Percentiles rank a stretch among this genome's conserved stretches.
phyloP scores from a whole-genome alignment of 108 stramenopile species.

The Aurantiochytrium sp. region DNA sequence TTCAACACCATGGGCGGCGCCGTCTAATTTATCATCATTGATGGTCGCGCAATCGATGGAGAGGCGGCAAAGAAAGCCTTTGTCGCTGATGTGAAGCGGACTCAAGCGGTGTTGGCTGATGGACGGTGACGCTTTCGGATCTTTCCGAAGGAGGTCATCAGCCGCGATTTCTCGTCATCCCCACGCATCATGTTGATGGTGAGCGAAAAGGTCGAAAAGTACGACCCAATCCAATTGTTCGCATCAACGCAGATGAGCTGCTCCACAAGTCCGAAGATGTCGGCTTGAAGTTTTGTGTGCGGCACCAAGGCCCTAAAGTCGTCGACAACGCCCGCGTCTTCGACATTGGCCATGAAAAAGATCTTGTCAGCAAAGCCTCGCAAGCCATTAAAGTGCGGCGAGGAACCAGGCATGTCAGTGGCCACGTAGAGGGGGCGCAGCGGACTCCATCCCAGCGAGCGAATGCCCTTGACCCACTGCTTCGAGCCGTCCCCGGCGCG shows the following conservation, averaged over 20 bases:
- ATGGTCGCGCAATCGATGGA: too few relatives aligned
- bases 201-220: neutral
- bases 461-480: neutral
- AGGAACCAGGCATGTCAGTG: neutral
- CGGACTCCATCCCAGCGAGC: neutral
- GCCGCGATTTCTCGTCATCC: neutral
- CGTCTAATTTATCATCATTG: too few relatives aligned
- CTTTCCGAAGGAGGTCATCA: neutral
- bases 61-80: too few relatives aligned
- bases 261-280: neutral
- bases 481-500: neutral
- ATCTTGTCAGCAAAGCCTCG: neutral
- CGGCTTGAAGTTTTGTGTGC: neutral
- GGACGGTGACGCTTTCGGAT: neutral
- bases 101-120: neutral
- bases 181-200: neutral
- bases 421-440: neutral
- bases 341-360: neutral
- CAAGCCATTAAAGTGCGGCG: neutral
- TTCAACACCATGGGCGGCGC: too few relatives aligned
- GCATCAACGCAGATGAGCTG: constrained; percentile 17
- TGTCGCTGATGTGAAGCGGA: too few relatives aligned
- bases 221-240: neutral
- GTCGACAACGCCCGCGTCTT: neutral
- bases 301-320: neutral